Percentiles rank a stretch among this genome's conserved stretches.
Conservation (phyloP, 345 rosid genomes). For the Nephelium lappaceum region DNA sequence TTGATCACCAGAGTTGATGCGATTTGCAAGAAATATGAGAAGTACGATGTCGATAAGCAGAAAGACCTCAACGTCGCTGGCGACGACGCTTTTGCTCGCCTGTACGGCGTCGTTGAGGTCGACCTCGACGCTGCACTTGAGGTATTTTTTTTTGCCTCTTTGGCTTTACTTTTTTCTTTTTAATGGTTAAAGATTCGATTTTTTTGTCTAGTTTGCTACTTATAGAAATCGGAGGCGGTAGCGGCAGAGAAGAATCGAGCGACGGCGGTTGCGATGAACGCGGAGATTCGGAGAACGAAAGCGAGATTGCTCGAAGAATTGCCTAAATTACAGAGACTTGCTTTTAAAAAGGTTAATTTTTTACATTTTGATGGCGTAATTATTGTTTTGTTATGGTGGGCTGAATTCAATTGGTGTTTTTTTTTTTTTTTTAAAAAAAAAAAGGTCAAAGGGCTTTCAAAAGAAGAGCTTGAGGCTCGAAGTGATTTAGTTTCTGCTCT, state of each 20-base stretch:
- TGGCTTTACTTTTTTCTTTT: neutral
- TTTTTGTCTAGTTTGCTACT: no score
- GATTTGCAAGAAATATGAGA: slow-evolving; percentile 67
- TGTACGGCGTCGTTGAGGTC: slow-evolving; percentile 50
- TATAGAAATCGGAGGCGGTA: slow-evolving; percentile 61
- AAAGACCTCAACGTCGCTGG: slow-evolving; percentile 55
- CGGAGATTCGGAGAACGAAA: slow-evolving; percentile 67
- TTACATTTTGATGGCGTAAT: neutral
- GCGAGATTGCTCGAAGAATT: slow-evolving; percentile 63
- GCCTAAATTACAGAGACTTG: slow-evolving; percentile 66
- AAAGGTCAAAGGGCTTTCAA: slow-evolving; percentile 60
- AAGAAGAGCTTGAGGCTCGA: slow-evolving; percentile 60
- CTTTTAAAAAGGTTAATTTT: slow-evolving; percentile 53
- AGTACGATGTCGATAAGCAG: slow-evolving; percentile 65
- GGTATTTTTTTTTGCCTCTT: slow-evolving; percentile 17
- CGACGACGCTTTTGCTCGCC: slow-evolving; percentile 65
- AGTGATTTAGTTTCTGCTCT: slow-evolving; percentile 61
- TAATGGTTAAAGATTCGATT: neutral
- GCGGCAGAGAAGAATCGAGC: slow-evolving; percentile 60
- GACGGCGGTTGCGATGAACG: slow-evolving; percentile 61
- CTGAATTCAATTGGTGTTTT: neutral
- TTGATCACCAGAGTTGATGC: slow-evolving; percentile 60
- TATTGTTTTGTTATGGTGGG: neutral
- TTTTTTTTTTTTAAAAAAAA: no score
- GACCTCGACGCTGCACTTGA: slow-evolving; percentile 48